Conservation (phyloP, 2,329 filamentous ascomycete genomes). For the Arthrinium phaeospermum region DNA sequence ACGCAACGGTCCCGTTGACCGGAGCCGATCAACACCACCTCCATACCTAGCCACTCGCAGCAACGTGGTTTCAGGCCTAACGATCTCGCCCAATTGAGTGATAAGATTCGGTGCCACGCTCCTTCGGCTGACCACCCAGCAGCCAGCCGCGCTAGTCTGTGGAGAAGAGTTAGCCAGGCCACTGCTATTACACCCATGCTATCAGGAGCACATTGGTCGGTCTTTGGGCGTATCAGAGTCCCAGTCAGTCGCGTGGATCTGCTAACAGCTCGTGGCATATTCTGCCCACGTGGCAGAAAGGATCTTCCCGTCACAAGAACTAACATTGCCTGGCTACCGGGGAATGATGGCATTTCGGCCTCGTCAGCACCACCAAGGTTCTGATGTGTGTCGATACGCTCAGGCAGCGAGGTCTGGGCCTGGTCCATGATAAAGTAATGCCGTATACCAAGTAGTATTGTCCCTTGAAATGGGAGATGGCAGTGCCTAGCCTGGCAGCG, state of each 20-base stretch:
- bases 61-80: conserved; percentile 10
- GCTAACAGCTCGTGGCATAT: not conserved
- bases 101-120: conserved; percentile 8
- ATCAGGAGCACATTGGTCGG: not conserved
- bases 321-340: not conserved
- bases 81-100: conserved; percentile 15
- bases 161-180: not conserved
- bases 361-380: not conserved
- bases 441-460: not conserved
- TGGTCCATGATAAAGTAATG: not conserved
- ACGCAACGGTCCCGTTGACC: not conserved
- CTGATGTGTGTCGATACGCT: not conserved
- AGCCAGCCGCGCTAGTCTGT: not conserved
- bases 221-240: not conserved
- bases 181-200: not conserved
- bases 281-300: conserved; percentile 3
- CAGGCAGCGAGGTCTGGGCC: not conserved
- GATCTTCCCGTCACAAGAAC: not conserved
- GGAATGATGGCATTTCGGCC: not conserved
- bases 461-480: not conserved
- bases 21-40: not conserved
- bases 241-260: not conserved
- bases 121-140: conserved; percentile 12
- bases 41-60: not conserved
- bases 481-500: not conserved